Conservation (phyloP, 164 flowering plant genomes). For the Santalum album region DNA sequence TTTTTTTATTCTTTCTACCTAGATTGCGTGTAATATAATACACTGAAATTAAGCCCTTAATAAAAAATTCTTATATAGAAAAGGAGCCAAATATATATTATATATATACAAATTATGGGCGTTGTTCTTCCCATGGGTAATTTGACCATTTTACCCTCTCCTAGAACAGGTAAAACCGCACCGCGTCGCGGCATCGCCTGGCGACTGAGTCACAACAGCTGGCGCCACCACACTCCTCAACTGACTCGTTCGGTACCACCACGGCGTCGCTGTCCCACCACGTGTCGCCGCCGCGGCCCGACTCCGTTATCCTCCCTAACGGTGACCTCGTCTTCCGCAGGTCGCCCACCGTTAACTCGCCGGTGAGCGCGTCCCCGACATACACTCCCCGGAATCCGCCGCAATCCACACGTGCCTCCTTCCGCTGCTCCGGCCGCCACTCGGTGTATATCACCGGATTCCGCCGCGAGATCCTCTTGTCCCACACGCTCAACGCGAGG, state of each 20-base stretch:
- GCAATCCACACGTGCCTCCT: conserved; percentile 14
- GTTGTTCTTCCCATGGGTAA: too few relatives aligned
- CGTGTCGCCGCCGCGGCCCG: conserved; percentile 22
- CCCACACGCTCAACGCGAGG: conserved; percentile 39
- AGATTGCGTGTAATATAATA: too few relatives aligned
- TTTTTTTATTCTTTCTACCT: too few relatives aligned
- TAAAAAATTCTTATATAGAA: too few relatives aligned
- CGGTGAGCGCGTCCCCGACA: conserved; percentile 22
- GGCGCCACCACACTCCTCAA: too few relatives aligned
- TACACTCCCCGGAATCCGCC: conserved; percentile 23
- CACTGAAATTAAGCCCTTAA: too few relatives aligned
- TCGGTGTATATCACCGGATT: conserved; percentile 44
- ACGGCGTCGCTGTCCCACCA: conserved; percentile 74
- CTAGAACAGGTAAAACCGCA: conserved; percentile 14
- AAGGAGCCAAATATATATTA: too few relatives aligned
- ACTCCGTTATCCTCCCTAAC: conserved; percentile 25
- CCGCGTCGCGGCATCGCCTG: too few relatives aligned
- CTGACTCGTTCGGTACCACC: too few relatives aligned
- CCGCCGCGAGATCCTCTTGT: conserved; percentile 32
- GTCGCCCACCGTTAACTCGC: conserved; percentile 29
- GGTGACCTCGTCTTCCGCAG: conserved; percentile 26
- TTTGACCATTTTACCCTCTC: background rate
- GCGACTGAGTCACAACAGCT: conserved; percentile 8
- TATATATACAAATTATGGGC: too few relatives aligned
- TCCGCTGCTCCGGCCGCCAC: conserved; percentile 26